Evolutionary conservation across 306 rosid genomes (phyloP).

Genomic region (Canavalia gladiata): DNA sequence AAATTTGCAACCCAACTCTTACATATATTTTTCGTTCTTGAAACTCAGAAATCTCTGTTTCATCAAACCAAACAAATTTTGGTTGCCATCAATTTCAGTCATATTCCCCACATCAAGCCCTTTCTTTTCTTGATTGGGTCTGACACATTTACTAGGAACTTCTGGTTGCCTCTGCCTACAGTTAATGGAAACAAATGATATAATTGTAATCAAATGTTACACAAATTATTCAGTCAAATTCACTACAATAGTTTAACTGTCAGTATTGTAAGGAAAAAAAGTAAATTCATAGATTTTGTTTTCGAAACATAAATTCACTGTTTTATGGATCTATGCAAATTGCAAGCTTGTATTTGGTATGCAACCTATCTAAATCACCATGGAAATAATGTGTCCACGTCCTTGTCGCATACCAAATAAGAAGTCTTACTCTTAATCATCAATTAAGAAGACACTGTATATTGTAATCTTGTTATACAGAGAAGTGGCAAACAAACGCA

Average conservation of each 20-base stretch:
- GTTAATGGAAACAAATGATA: neutral
- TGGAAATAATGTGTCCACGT: neutral
- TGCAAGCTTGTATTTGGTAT: neutral
- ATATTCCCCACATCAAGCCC: constrained; percentile 40
- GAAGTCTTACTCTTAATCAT: too few relatives aligned
- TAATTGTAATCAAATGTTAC: constrained; percentile 9
- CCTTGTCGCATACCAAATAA: too few relatives aligned
- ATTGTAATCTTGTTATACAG: too few relatives aligned
- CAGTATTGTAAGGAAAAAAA: constrained; percentile 22
- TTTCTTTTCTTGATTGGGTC: constrained; percentile 39
- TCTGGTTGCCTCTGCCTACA: constrained; percentile 56
- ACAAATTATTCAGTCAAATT: constrained; percentile 10
- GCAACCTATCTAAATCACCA: constrained; percentile 2
- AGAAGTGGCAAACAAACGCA: too few relatives aligned
- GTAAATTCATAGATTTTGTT: neutral
- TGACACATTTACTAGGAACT: constrained; percentile 37
- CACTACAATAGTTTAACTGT: neutral
- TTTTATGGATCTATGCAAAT: neutral
- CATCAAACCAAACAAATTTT: constrained; percentile 70
- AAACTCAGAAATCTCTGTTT: constrained; percentile 75
- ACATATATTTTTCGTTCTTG: constrained; percentile 75
- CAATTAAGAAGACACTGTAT: too few relatives aligned
- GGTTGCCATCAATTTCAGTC: constrained; percentile 48
- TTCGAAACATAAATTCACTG: neutral
- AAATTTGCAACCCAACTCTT: constrained; percentile 50